Conservation (phyloP, 2,329 filamentous ascomycete genomes). For the Fusarium oxysporum region DNA sequence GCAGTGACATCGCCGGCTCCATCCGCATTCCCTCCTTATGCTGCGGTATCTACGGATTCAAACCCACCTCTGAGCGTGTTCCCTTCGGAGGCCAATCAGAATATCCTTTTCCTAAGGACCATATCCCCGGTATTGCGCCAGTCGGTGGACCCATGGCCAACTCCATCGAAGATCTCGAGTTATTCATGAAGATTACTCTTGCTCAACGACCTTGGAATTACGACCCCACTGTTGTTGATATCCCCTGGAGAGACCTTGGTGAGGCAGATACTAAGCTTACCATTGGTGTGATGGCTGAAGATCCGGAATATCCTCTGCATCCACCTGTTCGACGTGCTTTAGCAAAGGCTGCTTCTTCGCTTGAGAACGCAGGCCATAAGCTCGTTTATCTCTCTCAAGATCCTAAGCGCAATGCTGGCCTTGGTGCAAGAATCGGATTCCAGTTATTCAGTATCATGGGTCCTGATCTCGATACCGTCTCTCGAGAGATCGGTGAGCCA, state of each 20-base stretch:
- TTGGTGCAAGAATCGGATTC: conserved; percentile 34
- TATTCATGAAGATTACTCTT: conserved; percentile 54
- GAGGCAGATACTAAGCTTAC: conserved; percentile 38
- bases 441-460: conserved; percentile 35
- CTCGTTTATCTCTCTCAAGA: conserved; percentile 52
- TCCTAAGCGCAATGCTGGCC: conserved; percentile 12
- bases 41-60: conserved; percentile 67
- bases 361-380: conserved; percentile 59
- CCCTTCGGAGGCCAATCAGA: conserved; percentile 50
- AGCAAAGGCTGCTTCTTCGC: conserved; percentile 51
- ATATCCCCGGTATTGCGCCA: conserved; percentile 48
- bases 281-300: conserved; percentile 62
- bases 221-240: conserved; percentile 55
- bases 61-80: conserved; percentile 67
- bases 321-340: conserved; percentile 62
- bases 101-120: conserved; percentile 29
- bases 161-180: conserved; percentile 47
- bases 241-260: conserved; percentile 58
- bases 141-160: conserved; percentile 58
- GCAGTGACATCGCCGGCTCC: conserved; percentile 56
- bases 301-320: conserved; percentile 61
- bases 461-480: conserved; percentile 20
- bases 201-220: conserved; percentile 56
- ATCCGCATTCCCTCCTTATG: conserved; percentile 64
- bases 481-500: conserved; percentile 32